Conservation (phyloP, 345 rosid species). For the Rhodomyrtus tomentosa region DNA sequence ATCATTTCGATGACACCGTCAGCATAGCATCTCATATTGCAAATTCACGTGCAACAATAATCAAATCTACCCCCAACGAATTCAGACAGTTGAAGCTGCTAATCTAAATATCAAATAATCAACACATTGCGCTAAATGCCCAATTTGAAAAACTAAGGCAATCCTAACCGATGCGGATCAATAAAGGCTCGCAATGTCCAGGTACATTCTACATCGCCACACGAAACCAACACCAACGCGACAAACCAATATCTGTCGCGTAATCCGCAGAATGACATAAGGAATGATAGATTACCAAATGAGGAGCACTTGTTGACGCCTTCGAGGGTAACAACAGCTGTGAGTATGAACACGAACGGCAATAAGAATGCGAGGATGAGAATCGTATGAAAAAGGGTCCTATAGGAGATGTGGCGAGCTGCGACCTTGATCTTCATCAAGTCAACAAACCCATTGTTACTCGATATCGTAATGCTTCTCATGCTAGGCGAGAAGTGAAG, state of each 20-base stretch:
- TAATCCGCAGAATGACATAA: background rate
- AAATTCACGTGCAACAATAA: background rate
- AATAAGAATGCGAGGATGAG: slow-evolving; percentile 95
- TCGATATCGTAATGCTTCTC: slow-evolving; percentile 99
- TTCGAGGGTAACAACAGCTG: slow-evolving; percentile 98
- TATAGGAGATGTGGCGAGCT: slow-evolving; percentile 97
- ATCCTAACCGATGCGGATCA: background rate
- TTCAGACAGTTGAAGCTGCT: background rate
- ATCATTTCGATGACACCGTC: background rate
- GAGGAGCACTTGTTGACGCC: slow-evolving; percentile 99
- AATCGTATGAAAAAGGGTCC: slow-evolving; percentile 92
- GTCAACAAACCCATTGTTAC: slow-evolving; percentile 98
- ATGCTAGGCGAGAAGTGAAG: slow-evolving; percentile 99
- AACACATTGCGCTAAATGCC: background rate
- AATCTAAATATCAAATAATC: background rate
- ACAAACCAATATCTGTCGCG: background rate
- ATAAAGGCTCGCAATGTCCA: background rate
- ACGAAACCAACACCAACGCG: background rate
- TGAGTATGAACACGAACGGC: slow-evolving; percentile 97
- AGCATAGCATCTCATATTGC: background rate
- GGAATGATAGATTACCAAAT: slow-evolving; percentile 35
- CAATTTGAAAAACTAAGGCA: background rate
- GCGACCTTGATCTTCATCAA: slow-evolving; percentile 99
- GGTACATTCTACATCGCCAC: background rate
- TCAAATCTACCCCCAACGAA: background rate